Base-by-base conservation (phyloP, 352 stramenopile species). In the Phytophthora ohioensis region DNA sequence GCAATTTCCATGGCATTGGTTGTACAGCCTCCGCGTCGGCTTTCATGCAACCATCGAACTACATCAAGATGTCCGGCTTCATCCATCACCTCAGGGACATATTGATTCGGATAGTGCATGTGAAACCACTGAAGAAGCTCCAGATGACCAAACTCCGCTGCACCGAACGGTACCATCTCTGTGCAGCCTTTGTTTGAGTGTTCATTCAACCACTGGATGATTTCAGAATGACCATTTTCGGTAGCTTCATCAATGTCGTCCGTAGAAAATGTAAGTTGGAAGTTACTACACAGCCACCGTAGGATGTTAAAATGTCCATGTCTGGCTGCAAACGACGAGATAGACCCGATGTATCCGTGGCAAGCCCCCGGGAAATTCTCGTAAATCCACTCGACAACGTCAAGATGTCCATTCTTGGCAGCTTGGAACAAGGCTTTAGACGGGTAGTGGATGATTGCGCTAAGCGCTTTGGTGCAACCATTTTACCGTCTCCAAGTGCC, bases 1-100 rank as follows among this genome's bases (percentile, higher is more conserved):
- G 53, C 38, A 30, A 8, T 17, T 9, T 48, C 21, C 53, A 59
- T 39, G 5, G 53, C 53, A 5, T 13, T 6, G 27, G 53, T 15
- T 38, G 36, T 59, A 21, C 21, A 21, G 21, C 21, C 21, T 21
- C 1, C 21, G 21, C 21, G 21, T 21, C 21, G 21, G 21, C 49
- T 46, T 59, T 59, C 36, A 48, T 63, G 30, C n/a, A 54, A 36
- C 41, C 41, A 63, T n/a, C 17, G 3, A 5, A 51, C 54, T 9
- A 60, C 4, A 4, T 42, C 15, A 4, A 60, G 38, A 32, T 60
- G 27, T 2, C 54, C 56, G 2, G 56, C 56, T 31, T 1, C 3
- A 31, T 63, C 56, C 56, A 63, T 63, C 10, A 10, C 41, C 3
- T 49, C 1, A 2, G 31, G 56, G 2, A 17, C 21, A 42, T 45